Conservation (phyloP, 2,329 filamentous ascomycete genomes). For the Leptographium procerum region DNA sequence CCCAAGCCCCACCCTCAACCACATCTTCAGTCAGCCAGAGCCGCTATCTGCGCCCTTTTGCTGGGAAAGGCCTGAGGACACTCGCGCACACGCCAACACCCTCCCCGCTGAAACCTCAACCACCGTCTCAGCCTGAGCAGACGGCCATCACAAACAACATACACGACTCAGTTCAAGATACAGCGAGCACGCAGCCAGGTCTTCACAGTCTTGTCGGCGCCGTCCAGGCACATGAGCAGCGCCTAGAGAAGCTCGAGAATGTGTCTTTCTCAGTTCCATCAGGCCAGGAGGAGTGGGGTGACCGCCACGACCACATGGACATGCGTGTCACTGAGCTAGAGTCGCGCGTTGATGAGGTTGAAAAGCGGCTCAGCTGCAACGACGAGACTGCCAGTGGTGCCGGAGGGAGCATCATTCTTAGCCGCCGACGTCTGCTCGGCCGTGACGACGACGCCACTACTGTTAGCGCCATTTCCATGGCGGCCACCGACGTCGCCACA, state of each 20-base stretch:
- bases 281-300: constrained; percentile 57
- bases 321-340: constrained; percentile 60
- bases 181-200: not conserved
- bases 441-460: constrained; percentile 29
- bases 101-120: constrained; percentile 9
- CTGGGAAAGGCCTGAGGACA: constrained; percentile 43
- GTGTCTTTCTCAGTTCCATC: constrained; percentile 51
- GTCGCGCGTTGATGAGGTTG: constrained; percentile 47
- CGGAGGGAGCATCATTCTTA: constrained; percentile 19
- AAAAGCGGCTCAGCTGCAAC: constrained; percentile 35
- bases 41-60: constrained; percentile 43
- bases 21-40: constrained; percentile 35
- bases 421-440: constrained; percentile 22
- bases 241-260: constrained; percentile 59
- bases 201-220: constrained; percentile 36
- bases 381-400: constrained; percentile 31
- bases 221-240: constrained; percentile 50
- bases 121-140: not conserved
- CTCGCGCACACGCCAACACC: constrained; percentile 29
- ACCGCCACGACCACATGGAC: constrained; percentile 56
- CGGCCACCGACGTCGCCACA: constrained; percentile 27
- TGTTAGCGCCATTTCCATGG: constrained; percentile 31
- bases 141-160: not conserved
- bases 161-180: not conserved
- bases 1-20: constrained; percentile 33